Evolutionary conservation across 176 grass and related monocot genomes (phyloP).

Genomic region (Oryza longistaminata): DNA sequence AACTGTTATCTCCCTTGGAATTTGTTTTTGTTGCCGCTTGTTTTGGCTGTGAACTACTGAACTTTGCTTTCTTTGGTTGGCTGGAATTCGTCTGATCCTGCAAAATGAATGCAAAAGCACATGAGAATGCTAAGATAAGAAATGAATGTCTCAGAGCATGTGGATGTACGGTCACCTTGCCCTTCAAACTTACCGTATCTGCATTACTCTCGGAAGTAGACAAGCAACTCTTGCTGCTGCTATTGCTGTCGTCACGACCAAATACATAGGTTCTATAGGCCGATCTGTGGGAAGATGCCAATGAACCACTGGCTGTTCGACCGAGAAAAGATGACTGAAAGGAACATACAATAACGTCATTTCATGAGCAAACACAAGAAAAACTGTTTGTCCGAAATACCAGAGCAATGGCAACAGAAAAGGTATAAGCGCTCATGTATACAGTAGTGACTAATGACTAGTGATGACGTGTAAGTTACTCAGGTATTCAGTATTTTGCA

Average conservation of each 20-base stretch:
- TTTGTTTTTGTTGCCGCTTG: constrained; percentile 25
- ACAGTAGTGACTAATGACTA: neutral
- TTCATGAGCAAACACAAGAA: neutral
- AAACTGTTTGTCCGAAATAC: neutral
- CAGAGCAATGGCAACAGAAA: neutral
- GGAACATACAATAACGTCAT: constrained; percentile 25
- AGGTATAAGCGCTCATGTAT: neutral
- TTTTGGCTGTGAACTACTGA: constrained; percentile 71
- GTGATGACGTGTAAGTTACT: neutral
- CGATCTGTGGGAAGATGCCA: constrained; percentile 67
- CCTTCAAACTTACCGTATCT: constrained; percentile 45
- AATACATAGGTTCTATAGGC: constrained; percentile 68
- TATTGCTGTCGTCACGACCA: constrained; percentile 82
- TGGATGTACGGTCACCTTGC: neutral
- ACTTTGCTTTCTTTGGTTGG: constrained; percentile 58
- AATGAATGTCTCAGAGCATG: neutral
- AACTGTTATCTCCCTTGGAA: constrained; percentile 26
- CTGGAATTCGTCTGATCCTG: constrained; percentile 56
- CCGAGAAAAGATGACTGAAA: constrained; percentile 86
- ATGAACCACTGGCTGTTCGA: constrained; percentile 55
- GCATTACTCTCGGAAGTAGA: constrained; percentile 47
- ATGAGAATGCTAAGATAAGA: neutral
- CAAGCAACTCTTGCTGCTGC: constrained; percentile 62
- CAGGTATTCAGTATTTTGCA: constrained; percentile 1
- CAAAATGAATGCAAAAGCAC: neutral